Base-by-base conservation (phyloP, 169 alveolate species). In the Amoebophrya sp. region DNA sequence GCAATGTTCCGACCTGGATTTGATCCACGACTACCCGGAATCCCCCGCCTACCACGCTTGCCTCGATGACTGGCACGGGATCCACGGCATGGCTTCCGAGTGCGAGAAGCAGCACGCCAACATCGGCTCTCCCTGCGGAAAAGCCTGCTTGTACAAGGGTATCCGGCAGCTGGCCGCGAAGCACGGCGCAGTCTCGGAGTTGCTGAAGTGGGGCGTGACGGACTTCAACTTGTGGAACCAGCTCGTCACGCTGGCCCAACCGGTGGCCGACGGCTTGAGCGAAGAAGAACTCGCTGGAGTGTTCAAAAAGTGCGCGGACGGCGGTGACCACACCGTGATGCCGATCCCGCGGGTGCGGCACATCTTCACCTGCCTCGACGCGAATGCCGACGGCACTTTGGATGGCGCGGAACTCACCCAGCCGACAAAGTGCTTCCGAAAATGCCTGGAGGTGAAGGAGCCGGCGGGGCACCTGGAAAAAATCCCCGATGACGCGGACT, bases 141-240 rank as follows among this genome's bases (percentile, higher is more conserved):
- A 66, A 25, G 83, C 83, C 83, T 66, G 83, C 18, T n/a, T 66
- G 29, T 66, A 66, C 83, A 66, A 66, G 83, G 83, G 83, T 1
- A 0, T 66, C 32, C 29, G 83, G 83, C 38, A 18, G 29, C 35
- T 66, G 83, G 83, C 83, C 10, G 32, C 35, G 35, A 66, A 66
- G 83, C 83, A 66, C 35, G 83, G 83, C 35, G 29, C 83, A 3
- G 83, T 66, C 10, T 12, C 35, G 32, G 83, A 66, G 83, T 25
- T 66, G 83, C 83, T 66, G 83, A 66, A 66, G 18, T 66, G 83
- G 83, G 83, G 83, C 35, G 83, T 66, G 39, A 66, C 83, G 39
- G 83, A 66, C 32, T 66, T 66, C 83, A 66, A n/a, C 35, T 25
- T 66, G 35, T 66, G 83, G 83, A 66, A 66, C 35, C 83, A 66